phyloP scores from a whole-genome alignment of 1,139 yeast genomes.

The Meyerozyma elateridarum region DNA sequence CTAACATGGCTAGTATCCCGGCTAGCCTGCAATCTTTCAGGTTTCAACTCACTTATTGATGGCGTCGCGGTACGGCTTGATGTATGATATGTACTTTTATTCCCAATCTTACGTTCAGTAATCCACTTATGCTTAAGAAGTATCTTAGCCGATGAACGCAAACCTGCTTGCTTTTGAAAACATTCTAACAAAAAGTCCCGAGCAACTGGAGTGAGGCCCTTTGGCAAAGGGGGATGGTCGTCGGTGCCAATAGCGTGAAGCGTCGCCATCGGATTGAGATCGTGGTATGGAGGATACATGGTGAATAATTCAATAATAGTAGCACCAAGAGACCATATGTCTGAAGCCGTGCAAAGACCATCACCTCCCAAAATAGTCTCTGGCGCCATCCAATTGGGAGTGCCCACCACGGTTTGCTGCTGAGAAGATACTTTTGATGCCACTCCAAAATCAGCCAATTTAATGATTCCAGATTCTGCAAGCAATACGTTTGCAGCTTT shows the following conservation, averaged over 20 bases:
- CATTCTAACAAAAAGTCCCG: slow-evolving; percentile 69
- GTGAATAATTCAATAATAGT: slow-evolving; percentile 84
- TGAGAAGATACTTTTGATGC: slow-evolving; percentile 51
- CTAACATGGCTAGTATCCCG: no score
- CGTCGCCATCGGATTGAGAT: slow-evolving; percentile 79
- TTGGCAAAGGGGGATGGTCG: slow-evolving; percentile 74
- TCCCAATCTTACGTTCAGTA: neutral
- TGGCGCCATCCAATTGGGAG: slow-evolving; percentile 90
- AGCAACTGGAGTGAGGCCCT: slow-evolving; percentile 46
- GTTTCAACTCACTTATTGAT: slow-evolving; percentile 13
- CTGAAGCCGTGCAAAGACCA: slow-evolving; percentile 85
- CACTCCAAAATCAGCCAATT: slow-evolving; percentile 77
- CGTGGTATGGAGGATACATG: slow-evolving; percentile 84
- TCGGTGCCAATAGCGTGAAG: slow-evolving; percentile 91
- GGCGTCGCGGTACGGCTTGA: neutral
- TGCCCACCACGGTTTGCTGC: slow-evolving; percentile 51
- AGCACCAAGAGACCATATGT: slow-evolving; percentile 93
- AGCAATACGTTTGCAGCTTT: slow-evolving; percentile 74
- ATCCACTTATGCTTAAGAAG: slow-evolving; percentile 62
- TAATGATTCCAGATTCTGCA: slow-evolving; percentile 55
- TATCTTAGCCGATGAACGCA: slow-evolving; percentile 53
- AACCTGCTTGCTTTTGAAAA: slow-evolving; percentile 68
- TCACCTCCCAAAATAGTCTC: slow-evolving; percentile 70
- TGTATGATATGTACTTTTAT: neutral
- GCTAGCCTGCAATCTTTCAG: no score